Conservation (phyloP, 164 flowering plant genomes). For the Aristolochia fimbriata region DNA sequence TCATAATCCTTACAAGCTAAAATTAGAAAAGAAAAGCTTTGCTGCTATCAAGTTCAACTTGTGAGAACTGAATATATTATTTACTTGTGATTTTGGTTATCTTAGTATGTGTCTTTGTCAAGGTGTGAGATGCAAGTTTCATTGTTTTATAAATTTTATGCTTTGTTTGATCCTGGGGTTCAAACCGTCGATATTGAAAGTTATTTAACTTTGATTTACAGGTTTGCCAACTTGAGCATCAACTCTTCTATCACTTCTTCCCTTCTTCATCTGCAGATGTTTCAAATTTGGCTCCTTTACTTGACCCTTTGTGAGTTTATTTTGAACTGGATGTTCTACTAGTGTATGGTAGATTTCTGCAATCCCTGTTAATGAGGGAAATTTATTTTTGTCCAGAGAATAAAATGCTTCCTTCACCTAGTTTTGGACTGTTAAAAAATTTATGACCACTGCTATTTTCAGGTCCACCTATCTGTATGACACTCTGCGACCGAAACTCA, state of each 20-base stretch:
- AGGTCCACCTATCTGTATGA: slow-evolving; percentile 93
- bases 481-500: slow-evolving; percentile 83
- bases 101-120: too few relatives aligned
- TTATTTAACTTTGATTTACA: slow-evolving; percentile 22
- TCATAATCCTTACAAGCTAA: too few relatives aligned
- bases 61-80: too few relatives aligned
- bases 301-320: slow-evolving; percentile 84
- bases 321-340: not conserved
- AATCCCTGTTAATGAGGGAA: not conserved
- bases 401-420: not conserved
- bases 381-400: not conserved
- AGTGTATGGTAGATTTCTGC: not conserved
- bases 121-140: too few relatives aligned
- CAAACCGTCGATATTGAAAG: too few relatives aligned
- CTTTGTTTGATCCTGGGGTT: too few relatives aligned
- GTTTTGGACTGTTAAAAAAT: too few relatives aligned
- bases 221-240: slow-evolving; percentile 97
- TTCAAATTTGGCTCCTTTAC: slow-evolving; percentile 74
- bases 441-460: slow-evolving; percentile 13
- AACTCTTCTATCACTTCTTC: slow-evolving; percentile 87
- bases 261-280: slow-evolving; percentile 82
- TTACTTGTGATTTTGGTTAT: too few relatives aligned
- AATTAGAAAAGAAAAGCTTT: too few relatives aligned
- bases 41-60: too few relatives aligned
- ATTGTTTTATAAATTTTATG: too few relatives aligned